Conservation (phyloP, 768 basidiomycete genomes). For the Russula compacta region DNA sequence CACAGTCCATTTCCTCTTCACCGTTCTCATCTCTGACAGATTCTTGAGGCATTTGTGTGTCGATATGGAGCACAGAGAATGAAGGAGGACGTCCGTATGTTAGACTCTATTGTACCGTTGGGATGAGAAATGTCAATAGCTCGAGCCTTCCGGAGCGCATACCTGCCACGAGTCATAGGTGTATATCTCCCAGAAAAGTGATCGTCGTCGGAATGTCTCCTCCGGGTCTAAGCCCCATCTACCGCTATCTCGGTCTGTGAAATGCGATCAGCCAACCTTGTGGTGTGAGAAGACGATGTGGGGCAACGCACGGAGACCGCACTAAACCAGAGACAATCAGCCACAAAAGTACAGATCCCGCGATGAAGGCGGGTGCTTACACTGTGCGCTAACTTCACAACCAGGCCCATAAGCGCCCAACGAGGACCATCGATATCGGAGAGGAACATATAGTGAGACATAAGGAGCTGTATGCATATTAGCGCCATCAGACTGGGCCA, state of each 20-base stretch:
- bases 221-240: conserved; percentile 50
- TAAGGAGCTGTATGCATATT: conserved; percentile 41
- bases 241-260: conserved; percentile 55
- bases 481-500: conserved; percentile 12
- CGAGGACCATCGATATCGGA: conserved; percentile 46
- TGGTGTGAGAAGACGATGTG: conserved; percentile 32
- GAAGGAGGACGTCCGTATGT: conserved; percentile 67
- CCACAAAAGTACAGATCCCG: conserved; percentile 18
- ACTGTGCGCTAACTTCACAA: conserved; percentile 61
- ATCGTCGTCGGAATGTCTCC: conserved; percentile 50
- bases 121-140: neutral
- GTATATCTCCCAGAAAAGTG: conserved; percentile 55
- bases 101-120: conserved; percentile 40
- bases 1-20: conserved; percentile 56
- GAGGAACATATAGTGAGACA: conserved; percentile 40
- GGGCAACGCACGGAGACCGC: conserved; percentile 40
- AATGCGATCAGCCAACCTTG: conserved; percentile 10
- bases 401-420: conserved; percentile 64
- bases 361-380: conserved; percentile 31
- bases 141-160: conserved; percentile 10
- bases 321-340: conserved; percentile 13
- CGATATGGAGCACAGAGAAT: conserved; percentile 33
- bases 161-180: conserved; percentile 70
- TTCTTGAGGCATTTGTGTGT: conserved; percentile 31
- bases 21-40: conserved; percentile 42